phyloP scores from a whole-genome alignment of 352 stramenopile genomes.

The Phytophthora sansomeana region DNA sequence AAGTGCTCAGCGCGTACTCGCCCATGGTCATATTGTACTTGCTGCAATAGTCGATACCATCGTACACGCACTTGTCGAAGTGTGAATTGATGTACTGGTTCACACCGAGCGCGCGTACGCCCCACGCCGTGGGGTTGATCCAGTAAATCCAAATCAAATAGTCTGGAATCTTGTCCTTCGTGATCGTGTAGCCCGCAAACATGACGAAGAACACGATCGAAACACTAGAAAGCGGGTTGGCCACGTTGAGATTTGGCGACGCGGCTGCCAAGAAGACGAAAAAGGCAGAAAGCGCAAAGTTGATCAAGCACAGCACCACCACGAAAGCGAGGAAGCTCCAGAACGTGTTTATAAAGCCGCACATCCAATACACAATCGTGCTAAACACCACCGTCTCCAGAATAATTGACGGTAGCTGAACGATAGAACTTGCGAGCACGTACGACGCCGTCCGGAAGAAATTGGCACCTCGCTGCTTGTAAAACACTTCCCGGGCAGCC shows the following conservation, averaged over 20 bases:
- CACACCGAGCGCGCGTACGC: conserved; percentile 26
- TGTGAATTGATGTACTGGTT: conserved; percentile 31
- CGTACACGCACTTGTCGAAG: conserved; percentile 7
- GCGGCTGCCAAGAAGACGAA: conserved; percentile 36
- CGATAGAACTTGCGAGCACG: too few species aligned
- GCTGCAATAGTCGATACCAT: conserved; percentile 25
- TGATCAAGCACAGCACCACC: conserved; percentile 62
- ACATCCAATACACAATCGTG: conserved; percentile 70
- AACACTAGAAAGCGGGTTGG: conserved; percentile 36
- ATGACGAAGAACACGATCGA: conserved; percentile 43
- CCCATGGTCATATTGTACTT: conserved; percentile 17
- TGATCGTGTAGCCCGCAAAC: conserved; percentile 42
- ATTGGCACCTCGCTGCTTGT: conserved; percentile 36
- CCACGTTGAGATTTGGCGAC: conserved; percentile 37
- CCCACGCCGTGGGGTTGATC: conserved; percentile 50
- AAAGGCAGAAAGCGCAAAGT: conserved; percentile 31
- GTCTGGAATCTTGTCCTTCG: conserved; percentile 31
- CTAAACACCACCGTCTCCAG: conserved; percentile 74
- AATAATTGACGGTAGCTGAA: too few species aligned
- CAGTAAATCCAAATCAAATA: conserved; percentile 15
- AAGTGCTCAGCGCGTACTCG: conserved; percentile 24
- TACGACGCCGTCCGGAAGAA: conserved; percentile 73
- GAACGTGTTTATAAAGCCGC: conserved; percentile 42
- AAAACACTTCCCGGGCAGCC: conserved; percentile 53
- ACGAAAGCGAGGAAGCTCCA: conserved; percentile 29